These are phyloP conservation scores for Wickerhamomyces sp. DNA, from an alignment of 1,139 yeast species.

Conservation along the genomic window DNA sequence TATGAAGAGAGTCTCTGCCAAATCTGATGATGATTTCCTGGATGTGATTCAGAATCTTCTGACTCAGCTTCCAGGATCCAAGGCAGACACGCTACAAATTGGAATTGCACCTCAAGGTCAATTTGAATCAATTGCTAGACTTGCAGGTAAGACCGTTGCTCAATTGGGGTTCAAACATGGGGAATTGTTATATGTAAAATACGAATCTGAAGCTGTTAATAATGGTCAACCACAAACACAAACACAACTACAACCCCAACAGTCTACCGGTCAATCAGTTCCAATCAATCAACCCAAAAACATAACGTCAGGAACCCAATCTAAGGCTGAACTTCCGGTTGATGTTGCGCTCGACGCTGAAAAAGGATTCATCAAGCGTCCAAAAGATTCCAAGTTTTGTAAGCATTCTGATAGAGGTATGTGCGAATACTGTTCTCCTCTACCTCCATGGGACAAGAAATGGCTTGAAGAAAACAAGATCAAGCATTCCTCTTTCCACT, in stretches of 20 bases:
- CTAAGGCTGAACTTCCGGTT: slow-evolving; percentile 41
- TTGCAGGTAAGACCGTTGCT: slow-evolving; percentile 42
- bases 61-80: slow-evolving; percentile 1
- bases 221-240: slow-evolving; percentile 1
- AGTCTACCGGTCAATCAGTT: slow-evolving; percentile 7
- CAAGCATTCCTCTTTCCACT: slow-evolving; percentile 86
- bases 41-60: slow-evolving; percentile 39
- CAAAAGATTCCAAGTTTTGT: slow-evolving; percentile 55
- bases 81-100: slow-evolving; percentile 30
- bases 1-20: slow-evolving; percentile 60
- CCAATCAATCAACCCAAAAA: slow-evolving; percentile 15
- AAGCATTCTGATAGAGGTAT: slow-evolving; percentile 90
- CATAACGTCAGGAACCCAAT: slow-evolving; percentile 35
- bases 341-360: slow-evolving; percentile 65
- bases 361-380: slow-evolving; percentile 70
- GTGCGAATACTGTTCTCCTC: slow-evolving; percentile 96
- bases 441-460: slow-evolving; percentile 88
- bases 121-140: slow-evolving; percentile 40
- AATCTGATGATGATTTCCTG: slow-evolving; percentile 40
- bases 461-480: slow-evolving; percentile 73
- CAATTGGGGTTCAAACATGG: slow-evolving; percentile 72
- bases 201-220: slow-evolving; percentile 26
- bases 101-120: slow-evolving; percentile 45
- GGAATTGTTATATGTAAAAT: slow-evolving; percentile 66
- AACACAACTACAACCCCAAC: background rate